Evolutionary conservation across 768 basidiomycete genomes (phyloP).

Genomic region (Gloeophyllum trabeum): DNA sequence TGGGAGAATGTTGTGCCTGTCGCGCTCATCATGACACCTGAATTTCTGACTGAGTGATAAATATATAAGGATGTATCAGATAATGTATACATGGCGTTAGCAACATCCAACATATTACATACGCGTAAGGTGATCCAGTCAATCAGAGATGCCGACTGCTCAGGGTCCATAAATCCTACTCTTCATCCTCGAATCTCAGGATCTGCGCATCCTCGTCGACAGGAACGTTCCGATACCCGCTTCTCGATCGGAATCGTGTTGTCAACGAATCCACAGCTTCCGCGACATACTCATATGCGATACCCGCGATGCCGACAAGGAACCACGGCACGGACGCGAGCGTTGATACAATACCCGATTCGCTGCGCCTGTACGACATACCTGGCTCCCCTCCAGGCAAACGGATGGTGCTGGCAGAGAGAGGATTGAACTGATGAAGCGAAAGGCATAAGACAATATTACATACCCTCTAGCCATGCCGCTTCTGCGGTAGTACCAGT

Average conservation of each 20-base stretch:
- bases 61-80: too few relatives aligned
- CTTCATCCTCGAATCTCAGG: slow-evolving; percentile 76
- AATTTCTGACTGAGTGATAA: too few relatives aligned
- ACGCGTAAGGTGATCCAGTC: neutral
- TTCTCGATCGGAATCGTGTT: slow-evolving; percentile 31
- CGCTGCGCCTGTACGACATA: slow-evolving; percentile 22
- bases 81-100: neutral
- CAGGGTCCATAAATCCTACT: slow-evolving; percentile 11
- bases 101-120: too few relatives aligned
- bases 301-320: slow-evolving; percentile 64
- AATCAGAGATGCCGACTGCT: neutral
- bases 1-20: too few relatives aligned
- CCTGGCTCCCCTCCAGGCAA: slow-evolving; percentile 46
- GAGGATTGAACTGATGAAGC: slow-evolving; percentile 7
- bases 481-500: slow-evolving; percentile 72
- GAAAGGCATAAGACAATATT: slow-evolving; percentile 1
- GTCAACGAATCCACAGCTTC: slow-evolving; percentile 30
- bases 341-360: slow-evolving; percentile 50
- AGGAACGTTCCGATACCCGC: slow-evolving; percentile 62
- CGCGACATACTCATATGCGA: slow-evolving; percentile 57
- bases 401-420: slow-evolving; percentile 52
- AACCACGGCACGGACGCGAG: slow-evolving; percentile 88
- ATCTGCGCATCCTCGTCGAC: slow-evolving; percentile 88
- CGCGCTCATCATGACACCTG: too few relatives aligned
- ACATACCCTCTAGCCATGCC: slow-evolving; percentile 69